Percentiles rank a stretch among this genome's conserved stretches.
These are phyloP conservation scores for Aspergillaceae sp. DNA, from an alignment of 2,329 filamentous ascomycete species.

Conservation along the genomic window DNA sequence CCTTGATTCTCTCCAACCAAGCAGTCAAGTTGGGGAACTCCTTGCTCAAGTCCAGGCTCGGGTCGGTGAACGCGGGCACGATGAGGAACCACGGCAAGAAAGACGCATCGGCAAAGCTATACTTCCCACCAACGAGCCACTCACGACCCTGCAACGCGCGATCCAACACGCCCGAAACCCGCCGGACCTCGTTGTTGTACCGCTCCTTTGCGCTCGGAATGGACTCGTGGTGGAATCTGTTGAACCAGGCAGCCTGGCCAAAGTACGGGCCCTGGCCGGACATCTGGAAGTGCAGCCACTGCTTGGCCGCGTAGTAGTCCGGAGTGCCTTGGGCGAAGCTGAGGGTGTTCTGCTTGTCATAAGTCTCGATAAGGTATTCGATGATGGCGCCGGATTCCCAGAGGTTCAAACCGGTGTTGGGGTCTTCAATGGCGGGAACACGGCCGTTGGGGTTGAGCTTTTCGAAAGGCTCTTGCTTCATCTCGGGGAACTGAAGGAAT, in stretches of 20 bases:
- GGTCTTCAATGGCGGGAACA: conserved; percentile 27
- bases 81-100: conserved; percentile 32
- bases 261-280: conserved; percentile 43
- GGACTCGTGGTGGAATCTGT: conserved; percentile 34
- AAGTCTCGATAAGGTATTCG: conserved; percentile 37
- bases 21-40: conserved; percentile 21
- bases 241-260: conserved; percentile 41
- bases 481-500: conserved; percentile 10
- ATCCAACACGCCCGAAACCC: conserved; percentile 40
- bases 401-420: conserved; percentile 31
- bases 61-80: conserved; percentile 2
- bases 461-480: conserved; percentile 23
- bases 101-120: conserved; percentile 35
- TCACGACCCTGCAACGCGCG: conserved; percentile 25
- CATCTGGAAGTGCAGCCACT: conserved; percentile 40
- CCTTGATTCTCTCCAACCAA: conserved; percentile 22
- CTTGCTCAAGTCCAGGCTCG: conserved; percentile 18
- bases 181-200: conserved; percentile 38
- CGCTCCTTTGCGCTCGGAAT: conserved; percentile 36
- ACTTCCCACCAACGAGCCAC: conserved; percentile 38
- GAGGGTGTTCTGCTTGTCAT: conserved; percentile 35
- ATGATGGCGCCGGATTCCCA: conserved; percentile 41
- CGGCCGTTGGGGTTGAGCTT: conserved; percentile 28
- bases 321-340: conserved; percentile 25
- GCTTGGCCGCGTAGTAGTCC: conserved; percentile 33